These are phyloP conservation scores for Fusarium buxicola DNA, from an alignment of 2,329 filamentous ascomycete genomes.

Conservation along the genomic window DNA sequence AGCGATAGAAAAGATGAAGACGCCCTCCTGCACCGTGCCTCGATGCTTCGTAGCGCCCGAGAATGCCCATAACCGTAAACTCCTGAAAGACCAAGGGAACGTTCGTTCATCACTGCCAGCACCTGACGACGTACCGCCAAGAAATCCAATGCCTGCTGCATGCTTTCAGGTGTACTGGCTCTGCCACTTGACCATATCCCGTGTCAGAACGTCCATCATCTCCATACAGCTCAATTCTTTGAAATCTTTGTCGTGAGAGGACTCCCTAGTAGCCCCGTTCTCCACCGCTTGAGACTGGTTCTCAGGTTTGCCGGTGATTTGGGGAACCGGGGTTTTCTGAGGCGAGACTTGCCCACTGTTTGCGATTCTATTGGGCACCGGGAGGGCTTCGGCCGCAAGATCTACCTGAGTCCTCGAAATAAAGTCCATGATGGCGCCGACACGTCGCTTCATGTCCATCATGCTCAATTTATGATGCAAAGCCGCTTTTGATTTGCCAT, in stretches of 20 bases:
- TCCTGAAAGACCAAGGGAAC: conserved; percentile 27
- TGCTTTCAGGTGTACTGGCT: conserved; percentile 68
- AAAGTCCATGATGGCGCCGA: conserved; percentile 87
- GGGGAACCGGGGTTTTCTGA: conserved; percentile 52
- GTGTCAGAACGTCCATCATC: conserved; percentile 90
- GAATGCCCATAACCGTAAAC: conserved; percentile 42
- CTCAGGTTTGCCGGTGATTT: conserved; percentile 51
- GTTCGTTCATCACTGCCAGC: background rate
- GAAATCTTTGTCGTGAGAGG: conserved; percentile 66
- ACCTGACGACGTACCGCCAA: background rate
- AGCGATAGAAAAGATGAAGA: conserved; percentile 25
- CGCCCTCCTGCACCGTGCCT: conserved; percentile 30
- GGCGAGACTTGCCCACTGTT: conserved; percentile 56
- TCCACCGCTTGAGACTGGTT: conserved; percentile 40
- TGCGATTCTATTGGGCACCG: conserved; percentile 55
- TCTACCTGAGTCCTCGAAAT: conserved; percentile 91
- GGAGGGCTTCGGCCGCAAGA: conserved; percentile 74
- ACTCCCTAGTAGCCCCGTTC: conserved; percentile 41
- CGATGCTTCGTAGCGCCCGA: conserved; percentile 41
- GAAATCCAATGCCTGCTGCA: conserved; percentile 5
- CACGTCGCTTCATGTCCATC: conserved; percentile 88
- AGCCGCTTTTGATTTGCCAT: conserved; percentile 62
- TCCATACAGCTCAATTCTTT: conserved; percentile 81
- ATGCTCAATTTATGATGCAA: conserved; percentile 79
- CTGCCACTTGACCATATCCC: conserved; percentile 87